A percentile compares a stretch with the other conserved stretches of the same genome.
These are phyloP conservation scores for Bjerkandera adusta DNA, from an alignment of 1,284 basidiomycete genomes.

Conservation along the genomic window DNA sequence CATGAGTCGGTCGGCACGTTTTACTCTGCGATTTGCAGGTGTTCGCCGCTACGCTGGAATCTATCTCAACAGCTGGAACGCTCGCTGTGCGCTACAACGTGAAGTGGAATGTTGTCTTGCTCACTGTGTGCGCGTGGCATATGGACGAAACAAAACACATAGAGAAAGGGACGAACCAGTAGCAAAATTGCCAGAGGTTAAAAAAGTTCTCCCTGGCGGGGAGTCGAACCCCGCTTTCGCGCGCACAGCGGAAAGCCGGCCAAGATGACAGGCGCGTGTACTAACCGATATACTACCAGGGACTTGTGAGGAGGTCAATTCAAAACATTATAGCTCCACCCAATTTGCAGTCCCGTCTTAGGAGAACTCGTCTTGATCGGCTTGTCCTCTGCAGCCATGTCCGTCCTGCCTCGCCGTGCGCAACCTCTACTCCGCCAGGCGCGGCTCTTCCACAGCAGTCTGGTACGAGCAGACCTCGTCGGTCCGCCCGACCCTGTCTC, in stretches of 20 bases:
- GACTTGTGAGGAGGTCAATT: neutral
- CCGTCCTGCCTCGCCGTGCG: conserved; percentile 14
- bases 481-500: conserved; percentile 74
- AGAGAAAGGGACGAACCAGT: too few species aligned
- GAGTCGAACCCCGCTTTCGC: conserved; percentile 42
- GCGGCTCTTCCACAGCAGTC: conserved; percentile 43
- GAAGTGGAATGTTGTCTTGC: too few species aligned
- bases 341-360: neutral
- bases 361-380: neutral
- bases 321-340: neutral
- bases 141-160: too few species aligned
- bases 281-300: conserved; percentile 12
- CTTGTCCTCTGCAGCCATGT: too few species aligned
- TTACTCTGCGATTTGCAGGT: too few species aligned
- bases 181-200: too few species aligned
- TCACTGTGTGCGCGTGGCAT: too few species aligned
- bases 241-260: conserved; percentile 21
- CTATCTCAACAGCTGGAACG: too few species aligned
- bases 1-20: too few species aligned
- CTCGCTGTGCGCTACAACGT: too few species aligned
- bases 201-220: conserved; percentile 33
- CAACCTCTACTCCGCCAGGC: neutral
- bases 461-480: conserved; percentile 44
- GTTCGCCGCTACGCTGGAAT: too few species aligned
- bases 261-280: conserved; percentile 10